Evolutionary conservation across 2,329 filamentous ascomycete genomes (phyloP), one percentile per base, ranked within the genome.

Genomic region (Cladosporium sp.): DNA sequence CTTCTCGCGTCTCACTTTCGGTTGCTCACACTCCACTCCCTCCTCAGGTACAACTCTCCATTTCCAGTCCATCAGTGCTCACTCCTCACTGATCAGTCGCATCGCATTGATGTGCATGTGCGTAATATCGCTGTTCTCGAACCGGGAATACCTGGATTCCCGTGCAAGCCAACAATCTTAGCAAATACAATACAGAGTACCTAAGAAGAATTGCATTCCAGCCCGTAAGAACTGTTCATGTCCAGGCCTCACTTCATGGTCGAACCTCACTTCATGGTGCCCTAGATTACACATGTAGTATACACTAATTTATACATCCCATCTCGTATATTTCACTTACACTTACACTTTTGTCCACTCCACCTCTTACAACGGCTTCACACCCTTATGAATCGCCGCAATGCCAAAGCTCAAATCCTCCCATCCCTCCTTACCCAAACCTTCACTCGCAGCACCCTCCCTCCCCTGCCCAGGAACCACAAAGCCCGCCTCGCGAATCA

Each of bases 301-400:
- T 55, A 55, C 52, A 55, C 28, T 55, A 55, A 4, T 21, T 18
- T 11, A 21, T 55, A 55, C 52, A 55, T n/a, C 14, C 52, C 52
- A 12, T 54, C 4, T 26, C 15, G 3, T 3, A 41, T 32, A 2
- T 4, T 18, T 8, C 26, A 55, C 12, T 21, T 55, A 4, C 15
- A 34, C 5, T n/a, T n/a, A n/a, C n/a, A n/a, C n/a, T n/a, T n/a
- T n/a, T n/a, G 1, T 28, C 28, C 30, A 18, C 28, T 12, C 15
- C 24, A n/a, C 18, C 6, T n/a, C 34, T 54, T n/a, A 64, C 65
- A 74, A 65, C 4, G 87, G 93, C 84, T 99, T 99, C 74, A 99
- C 90, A 10, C 94, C 95, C 83, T 93, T 97, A 77, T 99, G 96
- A 70, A 99, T 96, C 63, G 93, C 93, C 4, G 95, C 95, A 76